A percentile compares a stretch with the other conserved stretches of the same genome.
These are phyloP conservation scores for Colletotrichum tropicale DNA, from an alignment of 2,329 filamentous ascomycete species.

Conservation along the genomic window DNA sequence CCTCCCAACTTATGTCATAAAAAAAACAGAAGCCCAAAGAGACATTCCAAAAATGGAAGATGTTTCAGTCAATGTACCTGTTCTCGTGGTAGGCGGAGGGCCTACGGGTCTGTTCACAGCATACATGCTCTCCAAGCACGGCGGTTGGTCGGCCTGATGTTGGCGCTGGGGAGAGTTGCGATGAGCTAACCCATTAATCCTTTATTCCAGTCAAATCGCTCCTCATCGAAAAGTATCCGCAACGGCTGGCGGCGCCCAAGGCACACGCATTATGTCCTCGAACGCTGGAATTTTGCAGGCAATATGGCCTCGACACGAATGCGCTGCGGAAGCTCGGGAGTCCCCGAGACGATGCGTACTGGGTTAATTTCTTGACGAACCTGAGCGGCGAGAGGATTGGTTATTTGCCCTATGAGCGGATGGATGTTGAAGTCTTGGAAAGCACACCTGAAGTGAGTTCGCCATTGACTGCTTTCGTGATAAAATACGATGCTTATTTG, in stretches of 20 bases:
- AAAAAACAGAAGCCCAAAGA: not conserved
- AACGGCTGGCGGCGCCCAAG: conserved; percentile 30
- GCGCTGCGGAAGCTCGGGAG: conserved; percentile 1
- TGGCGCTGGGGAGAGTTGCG: conserved; percentile 5
- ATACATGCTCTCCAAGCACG: conserved; percentile 29
- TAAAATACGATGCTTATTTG: not conserved
- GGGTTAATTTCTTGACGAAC: conserved; percentile 19
- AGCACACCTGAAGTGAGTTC: conserved; percentile 15
- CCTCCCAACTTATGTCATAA: not conserved
- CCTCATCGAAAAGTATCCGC: conserved; percentile 33
- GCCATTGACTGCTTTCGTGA: not conserved
- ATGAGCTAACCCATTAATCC: conserved; percentile 14
- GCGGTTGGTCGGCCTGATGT: conserved; percentile 7
- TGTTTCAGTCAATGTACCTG: conserved; percentile 27
- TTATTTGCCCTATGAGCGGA: conserved; percentile 13
- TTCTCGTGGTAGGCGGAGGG: conserved; percentile 40
- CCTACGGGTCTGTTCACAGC: conserved; percentile 38
- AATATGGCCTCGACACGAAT: conserved; percentile 13
- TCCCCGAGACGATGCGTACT: conserved; percentile 10
- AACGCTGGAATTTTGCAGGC: conserved; percentile 20
- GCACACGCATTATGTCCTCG: conserved; percentile 17
- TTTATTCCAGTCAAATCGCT: conserved; percentile 27
- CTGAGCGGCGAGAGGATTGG: conserved; percentile 16
- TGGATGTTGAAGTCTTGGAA: conserved; percentile 12
- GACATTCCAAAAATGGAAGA: not conserved